These are phyloP conservation scores for Daucus carota DNA, from an alignment of 129 eudicot genomes.

Conservation along the genomic window DH1_v3.0 NC_030385.2:42396001-42396500, in stretches of 20 bases:
- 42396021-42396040: not conserved
- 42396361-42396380: not conserved
- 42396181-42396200: not conserved
- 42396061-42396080: not conserved
- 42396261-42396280: not conserved
- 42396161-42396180: not conserved
- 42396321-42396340: not conserved
- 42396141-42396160: not conserved
- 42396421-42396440: constrained; percentile 49
- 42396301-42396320: not conserved
- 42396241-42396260: constrained; percentile 37
- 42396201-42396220: constrained; percentile 39
- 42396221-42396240: constrained; percentile 48
- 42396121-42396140: not conserved
- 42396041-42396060: not conserved
- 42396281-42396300: not conserved
- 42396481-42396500: constrained; percentile 60
- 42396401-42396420: constrained; percentile 41
- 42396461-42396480: constrained; percentile 70
- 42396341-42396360: not conserved
- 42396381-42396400: constrained; percentile 14
- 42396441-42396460: constrained; percentile 58
- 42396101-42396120: not conserved
- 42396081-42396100: not conserved
- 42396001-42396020: not conserved